Evolutionary conservation across 768 basidiomycete species (phyloP).

Genomic region (Serendipita indica): DNA sequence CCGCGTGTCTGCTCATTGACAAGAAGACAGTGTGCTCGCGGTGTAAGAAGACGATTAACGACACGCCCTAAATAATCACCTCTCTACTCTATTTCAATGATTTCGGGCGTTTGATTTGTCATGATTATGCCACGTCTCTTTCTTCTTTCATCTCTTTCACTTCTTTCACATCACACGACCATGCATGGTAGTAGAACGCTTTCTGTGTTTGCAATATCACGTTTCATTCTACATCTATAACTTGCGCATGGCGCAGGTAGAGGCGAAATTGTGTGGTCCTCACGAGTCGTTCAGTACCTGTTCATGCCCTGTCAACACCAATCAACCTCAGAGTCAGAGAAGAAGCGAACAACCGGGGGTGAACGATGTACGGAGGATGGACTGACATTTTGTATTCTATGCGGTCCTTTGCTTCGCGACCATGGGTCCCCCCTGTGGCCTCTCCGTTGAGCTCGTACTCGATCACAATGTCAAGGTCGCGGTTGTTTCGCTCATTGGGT

Average conservation of each 20-base stretch:
- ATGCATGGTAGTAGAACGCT: not conserved
- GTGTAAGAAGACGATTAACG: constrained; percentile 1
- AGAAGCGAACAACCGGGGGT: not conserved
- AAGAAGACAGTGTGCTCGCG: not conserved
- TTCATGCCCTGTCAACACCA: not conserved
- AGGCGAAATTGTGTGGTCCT: too few species aligned
- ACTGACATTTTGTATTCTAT: constrained; percentile 27
- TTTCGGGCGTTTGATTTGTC: not conserved
- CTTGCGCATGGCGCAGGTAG: too few species aligned
- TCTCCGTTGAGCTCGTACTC: constrained; percentile 42
- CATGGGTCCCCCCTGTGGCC: constrained; percentile 7
- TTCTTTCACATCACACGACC: not conserved
- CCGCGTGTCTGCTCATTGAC: constrained; percentile 48
- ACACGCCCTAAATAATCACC: too few species aligned
- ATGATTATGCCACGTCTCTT: not conserved
- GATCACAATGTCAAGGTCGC: constrained; percentile 85
- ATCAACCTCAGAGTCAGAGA: not conserved
- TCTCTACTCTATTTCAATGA: too few species aligned
- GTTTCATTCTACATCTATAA: not conserved
- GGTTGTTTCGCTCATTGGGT: constrained; percentile 85
- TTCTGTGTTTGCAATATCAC: constrained; percentile 4
- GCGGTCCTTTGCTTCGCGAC: constrained; percentile 15
- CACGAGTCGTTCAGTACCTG: too few species aligned
- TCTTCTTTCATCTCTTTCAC: not conserved
- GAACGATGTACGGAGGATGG: too few species aligned